These are phyloP conservation scores for Salix suchowensis DNA, from an alignment of 345 rosid species.

Conservation along the genomic window DNA sequence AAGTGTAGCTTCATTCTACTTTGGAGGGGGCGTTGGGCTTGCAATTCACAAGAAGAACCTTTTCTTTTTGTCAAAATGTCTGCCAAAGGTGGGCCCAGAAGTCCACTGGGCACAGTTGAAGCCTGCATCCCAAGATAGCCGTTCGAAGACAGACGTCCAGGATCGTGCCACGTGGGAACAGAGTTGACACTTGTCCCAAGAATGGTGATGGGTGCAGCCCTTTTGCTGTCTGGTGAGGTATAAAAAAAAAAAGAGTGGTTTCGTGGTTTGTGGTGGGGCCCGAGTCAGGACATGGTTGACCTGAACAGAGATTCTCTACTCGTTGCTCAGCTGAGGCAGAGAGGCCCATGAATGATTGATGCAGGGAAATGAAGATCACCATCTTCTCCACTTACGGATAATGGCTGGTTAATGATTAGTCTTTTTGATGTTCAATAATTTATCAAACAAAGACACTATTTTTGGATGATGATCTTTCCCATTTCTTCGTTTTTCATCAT, in stretches of 20 bases:
- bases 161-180: conserved; percentile 20
- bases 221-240: conserved; percentile 11
- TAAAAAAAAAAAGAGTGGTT: background rate
- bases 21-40: background rate
- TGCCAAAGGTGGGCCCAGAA: conserved; percentile 16
- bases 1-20: background rate
- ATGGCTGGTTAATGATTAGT: no score
- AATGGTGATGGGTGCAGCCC: conserved; percentile 9
- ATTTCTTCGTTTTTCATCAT: no score
- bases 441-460: no score
- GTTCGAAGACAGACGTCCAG: conserved; percentile 7
- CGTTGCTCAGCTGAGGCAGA: background rate
- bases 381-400: no score
- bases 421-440: no score
- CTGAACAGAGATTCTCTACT: conserved; percentile 25
- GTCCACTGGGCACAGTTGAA: conserved; percentile 7
- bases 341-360: background rate
- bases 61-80: conserved; percentile 1
- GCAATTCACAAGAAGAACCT: background rate
- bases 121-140: conserved; percentile 3
- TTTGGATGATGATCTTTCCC: no score
- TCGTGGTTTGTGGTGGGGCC: conserved; percentile 13
- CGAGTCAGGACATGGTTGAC: conserved; percentile 21
- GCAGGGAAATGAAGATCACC: no score
- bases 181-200: conserved; percentile 12